These are phyloP conservation scores for Tillandsia leiboldiana DNA, from an alignment of 176 grass and related monocot species.

Conservation along the genomic window DNA sequence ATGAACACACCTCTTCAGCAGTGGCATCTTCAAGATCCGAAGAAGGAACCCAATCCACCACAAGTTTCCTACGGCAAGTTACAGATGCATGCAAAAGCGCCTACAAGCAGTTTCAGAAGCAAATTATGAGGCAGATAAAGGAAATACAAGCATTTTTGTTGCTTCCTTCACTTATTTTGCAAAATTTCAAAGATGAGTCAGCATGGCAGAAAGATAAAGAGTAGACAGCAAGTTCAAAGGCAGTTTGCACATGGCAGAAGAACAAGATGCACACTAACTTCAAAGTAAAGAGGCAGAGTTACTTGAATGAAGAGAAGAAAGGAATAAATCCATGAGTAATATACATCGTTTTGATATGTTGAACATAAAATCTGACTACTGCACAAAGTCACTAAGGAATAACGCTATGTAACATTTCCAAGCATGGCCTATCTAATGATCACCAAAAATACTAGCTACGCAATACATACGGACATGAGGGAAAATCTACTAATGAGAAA, in stretches of 20 bases:
- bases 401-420: too few relatives aligned
- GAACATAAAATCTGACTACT: too few relatives aligned
- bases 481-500: too few relatives aligned
- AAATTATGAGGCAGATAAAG: constrained; percentile 4
- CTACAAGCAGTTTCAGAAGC: constrained; percentile 29
- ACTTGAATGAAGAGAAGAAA: background rate
- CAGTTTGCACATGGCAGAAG: background rate
- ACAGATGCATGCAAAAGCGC: constrained; percentile 92
- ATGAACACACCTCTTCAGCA: constrained; percentile 52
- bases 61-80: constrained; percentile 70
- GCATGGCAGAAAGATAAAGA: background rate
- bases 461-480: too few relatives aligned
- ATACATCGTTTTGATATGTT: background rate
- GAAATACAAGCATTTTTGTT: constrained; percentile 6
- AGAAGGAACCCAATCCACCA: constrained; percentile 83
- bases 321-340: background rate
- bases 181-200: background rate
- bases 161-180: too few relatives aligned
- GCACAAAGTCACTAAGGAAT: too few relatives aligned
- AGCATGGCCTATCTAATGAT: too few relatives aligned
- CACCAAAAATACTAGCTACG: too few relatives aligned
- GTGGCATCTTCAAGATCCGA: constrained; percentile 79
- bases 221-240: background rate
- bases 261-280: background rate
- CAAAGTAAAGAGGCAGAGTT: background rate